Base-by-base conservation (phyloP, 2,329 filamentous ascomycete species). In the Metarhizium anisopliae region DNA sequence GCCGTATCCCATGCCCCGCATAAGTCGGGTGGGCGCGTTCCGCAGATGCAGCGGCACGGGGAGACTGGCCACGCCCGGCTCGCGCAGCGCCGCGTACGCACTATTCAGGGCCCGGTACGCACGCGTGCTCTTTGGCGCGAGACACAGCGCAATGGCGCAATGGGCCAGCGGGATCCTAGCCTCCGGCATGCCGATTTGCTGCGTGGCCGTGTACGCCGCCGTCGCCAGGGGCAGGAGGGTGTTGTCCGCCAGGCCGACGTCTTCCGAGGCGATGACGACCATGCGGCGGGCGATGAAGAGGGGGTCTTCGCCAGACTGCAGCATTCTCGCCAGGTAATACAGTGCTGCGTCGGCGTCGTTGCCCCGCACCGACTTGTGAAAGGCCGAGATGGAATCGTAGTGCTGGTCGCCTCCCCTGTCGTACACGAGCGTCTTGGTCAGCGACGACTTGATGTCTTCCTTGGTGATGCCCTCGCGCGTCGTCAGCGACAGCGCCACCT, bases 311-410 rank as follows among this genome's bases (percentile, higher is more conserved):
- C 93, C 93, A 0, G 89, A 94, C 65, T 95, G 88, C 5, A 99
- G 82, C 94, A 99, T 99, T 40, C 94, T 86, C 0, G 89, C 90
- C 2, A 99, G 83, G 69, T 97, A 99, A 74, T 97, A 99, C 1
- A 99, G 79, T 0, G 93, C 82, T 0, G 93, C 94, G 69, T 97
- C 89, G 0, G 93, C 72, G 65, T 96, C 86, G 55, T 84, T 87
- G 45, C 94, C 94, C 50, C 94, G 87, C 10, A 97, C 86, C 2
- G 91, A 91, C 66, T 99, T 99, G 79, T 97, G 94, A 64, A 97
- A 94, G 35, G 94, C 94, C 1, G 90, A 95, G 65, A 99, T 97
- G 54, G 89, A 94, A 68, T 99, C 93, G 74, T 97, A 99, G 73
- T 97, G 94, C 68, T 96, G 90, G 71, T 99, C 94, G 53, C 94